Percentiles rank a stretch among this genome's conserved stretches.
Evolutionary conservation across 2,329 filamentous ascomycete species (phyloP).

Genomic region (Botrytis hyacinthi): DNA sequence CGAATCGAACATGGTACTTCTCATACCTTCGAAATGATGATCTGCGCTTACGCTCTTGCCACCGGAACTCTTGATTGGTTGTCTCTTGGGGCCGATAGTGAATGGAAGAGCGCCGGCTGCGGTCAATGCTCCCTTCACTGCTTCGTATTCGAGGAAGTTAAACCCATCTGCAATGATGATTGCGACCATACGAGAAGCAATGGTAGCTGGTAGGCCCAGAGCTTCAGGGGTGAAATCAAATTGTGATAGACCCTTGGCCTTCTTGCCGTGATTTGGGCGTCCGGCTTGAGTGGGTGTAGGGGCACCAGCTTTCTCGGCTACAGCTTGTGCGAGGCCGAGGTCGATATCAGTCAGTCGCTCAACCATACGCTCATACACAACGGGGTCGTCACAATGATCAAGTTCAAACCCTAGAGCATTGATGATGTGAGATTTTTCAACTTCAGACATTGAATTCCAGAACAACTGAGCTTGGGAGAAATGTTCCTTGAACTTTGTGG

Average conservation of each 20-base stretch:
- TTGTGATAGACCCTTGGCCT: slow-evolving; percentile 66
- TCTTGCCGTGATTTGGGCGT: slow-evolving; percentile 64
- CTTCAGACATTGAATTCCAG: slow-evolving; percentile 69
- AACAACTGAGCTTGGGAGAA: slow-evolving; percentile 77
- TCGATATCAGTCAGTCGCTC: slow-evolving; percentile 71
- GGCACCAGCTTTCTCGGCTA: slow-evolving; percentile 69
- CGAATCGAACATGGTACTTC: slow-evolving; percentile 78
- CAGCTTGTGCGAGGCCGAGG: slow-evolving; percentile 62
- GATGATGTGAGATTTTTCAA: slow-evolving; percentile 64
- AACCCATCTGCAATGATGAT: slow-evolving; percentile 78
- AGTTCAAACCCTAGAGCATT: slow-evolving; percentile 67
- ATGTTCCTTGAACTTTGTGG: slow-evolving; percentile 75
- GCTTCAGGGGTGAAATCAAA: slow-evolving; percentile 59
- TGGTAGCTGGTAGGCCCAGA: slow-evolving; percentile 54
- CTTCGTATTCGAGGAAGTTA: slow-evolving; percentile 62
- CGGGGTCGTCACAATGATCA: slow-evolving; percentile 76
- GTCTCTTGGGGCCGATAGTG: slow-evolving; percentile 68
- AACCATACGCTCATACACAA: slow-evolving; percentile 71
- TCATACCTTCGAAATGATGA: slow-evolving; percentile 76
- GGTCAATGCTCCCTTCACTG: slow-evolving; percentile 61
- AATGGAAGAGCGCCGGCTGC: slow-evolving; percentile 65
- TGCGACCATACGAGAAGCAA: slow-evolving; percentile 68
- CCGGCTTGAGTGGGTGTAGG: slow-evolving; percentile 52
- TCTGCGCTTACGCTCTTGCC: slow-evolving; percentile 61
- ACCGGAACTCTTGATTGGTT: slow-evolving; percentile 49